Evolutionary conservation across 768 basidiomycete species (phyloP).

Genomic region (Neoboletus subvelutipes): DNA sequence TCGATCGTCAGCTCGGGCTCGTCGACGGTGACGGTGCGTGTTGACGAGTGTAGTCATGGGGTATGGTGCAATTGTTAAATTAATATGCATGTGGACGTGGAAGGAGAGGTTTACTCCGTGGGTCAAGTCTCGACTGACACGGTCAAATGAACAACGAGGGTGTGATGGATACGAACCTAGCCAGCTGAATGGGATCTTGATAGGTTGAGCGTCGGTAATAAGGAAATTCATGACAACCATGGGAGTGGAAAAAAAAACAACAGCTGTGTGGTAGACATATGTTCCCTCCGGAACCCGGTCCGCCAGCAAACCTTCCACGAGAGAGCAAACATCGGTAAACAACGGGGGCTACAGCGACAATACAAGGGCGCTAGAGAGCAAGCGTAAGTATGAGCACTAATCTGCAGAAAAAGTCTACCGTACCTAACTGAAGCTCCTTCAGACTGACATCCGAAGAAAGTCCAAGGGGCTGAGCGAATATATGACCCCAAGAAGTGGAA

Average conservation of each 20-base stretch:
- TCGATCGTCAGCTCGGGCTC: slow-evolving; percentile 7
- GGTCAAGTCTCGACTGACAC: not conserved
- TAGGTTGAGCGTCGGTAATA: not conserved
- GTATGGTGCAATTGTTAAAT: not conserved
- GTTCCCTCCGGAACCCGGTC: not conserved
- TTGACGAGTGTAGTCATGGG: not conserved
- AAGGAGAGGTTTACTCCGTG: not conserved
- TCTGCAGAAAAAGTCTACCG: not conserved
- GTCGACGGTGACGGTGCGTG: not conserved
- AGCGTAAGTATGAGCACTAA: not conserved
- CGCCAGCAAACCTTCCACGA: slow-evolving; percentile 11
- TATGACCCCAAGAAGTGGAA: not conserved
- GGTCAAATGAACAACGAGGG: not conserved
- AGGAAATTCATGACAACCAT: not conserved
- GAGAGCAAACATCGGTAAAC: not conserved
- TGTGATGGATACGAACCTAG: too few relatives aligned
- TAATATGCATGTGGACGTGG: not conserved
- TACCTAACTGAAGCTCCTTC: not conserved
- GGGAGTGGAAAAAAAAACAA: too few relatives aligned
- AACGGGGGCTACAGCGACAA: not conserved
- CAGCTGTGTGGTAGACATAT: not conserved
- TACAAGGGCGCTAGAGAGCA: not conserved
- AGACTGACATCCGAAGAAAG: not conserved
- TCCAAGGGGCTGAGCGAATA: not conserved
- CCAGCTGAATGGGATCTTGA: too few relatives aligned